A percentile compares a stretch with the other conserved stretches of the same genome.
Conservation (phyloP, 768 basidiomycete genomes). For the Aureoboletus auriporus region DNA sequence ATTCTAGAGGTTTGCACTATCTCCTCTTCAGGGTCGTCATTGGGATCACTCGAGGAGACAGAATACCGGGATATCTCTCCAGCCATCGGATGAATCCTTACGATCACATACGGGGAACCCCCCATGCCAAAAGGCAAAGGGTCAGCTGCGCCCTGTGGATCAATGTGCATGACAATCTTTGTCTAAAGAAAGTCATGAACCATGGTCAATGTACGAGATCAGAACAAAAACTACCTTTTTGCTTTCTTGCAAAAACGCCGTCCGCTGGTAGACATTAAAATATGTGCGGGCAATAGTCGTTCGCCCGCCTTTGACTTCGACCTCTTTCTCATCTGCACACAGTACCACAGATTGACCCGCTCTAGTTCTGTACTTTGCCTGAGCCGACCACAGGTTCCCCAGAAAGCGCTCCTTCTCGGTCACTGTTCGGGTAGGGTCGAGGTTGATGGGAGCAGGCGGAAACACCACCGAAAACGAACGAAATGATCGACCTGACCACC, state of each 20-base stretch:
- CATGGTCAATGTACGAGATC: not conserved
- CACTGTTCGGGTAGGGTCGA: slow-evolving; percentile 62
- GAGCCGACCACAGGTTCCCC: slow-evolving; percentile 85
- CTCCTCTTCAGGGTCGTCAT: slow-evolving; percentile 75
- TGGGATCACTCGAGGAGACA: slow-evolving; percentile 69
- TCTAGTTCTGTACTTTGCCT: slow-evolving; percentile 75
- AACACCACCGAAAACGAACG: slow-evolving; percentile 75
- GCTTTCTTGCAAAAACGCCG: slow-evolving; percentile 69
- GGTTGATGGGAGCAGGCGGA: slow-evolving; percentile 61
- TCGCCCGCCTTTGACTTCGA: slow-evolving; percentile 61
- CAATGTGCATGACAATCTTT: slow-evolving; percentile 86
- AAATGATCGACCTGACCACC: slow-evolving; percentile 86
- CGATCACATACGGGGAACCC: slow-evolving; percentile 71
- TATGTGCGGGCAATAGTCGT: slow-evolving; percentile 73
- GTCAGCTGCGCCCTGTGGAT: slow-evolving; percentile 70
- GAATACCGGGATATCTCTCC: slow-evolving; percentile 79
- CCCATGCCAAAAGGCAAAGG: slow-evolving; percentile 71
- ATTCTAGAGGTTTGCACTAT: slow-evolving; percentile 76
- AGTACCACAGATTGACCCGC: slow-evolving; percentile 71
- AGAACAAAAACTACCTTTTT: slow-evolving; percentile 58
- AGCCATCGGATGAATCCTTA: slow-evolving; percentile 78
- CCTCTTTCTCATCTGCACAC: slow-evolving; percentile 67
- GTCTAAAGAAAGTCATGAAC: slow-evolving; percentile 45
- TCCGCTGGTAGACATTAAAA: slow-evolving; percentile 85
- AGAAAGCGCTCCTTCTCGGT: slow-evolving; percentile 78